Evolutionary conservation across 202 grass and related monocot genomes (phyloP).

Genomic region (Digitaria exilis): DNA sequence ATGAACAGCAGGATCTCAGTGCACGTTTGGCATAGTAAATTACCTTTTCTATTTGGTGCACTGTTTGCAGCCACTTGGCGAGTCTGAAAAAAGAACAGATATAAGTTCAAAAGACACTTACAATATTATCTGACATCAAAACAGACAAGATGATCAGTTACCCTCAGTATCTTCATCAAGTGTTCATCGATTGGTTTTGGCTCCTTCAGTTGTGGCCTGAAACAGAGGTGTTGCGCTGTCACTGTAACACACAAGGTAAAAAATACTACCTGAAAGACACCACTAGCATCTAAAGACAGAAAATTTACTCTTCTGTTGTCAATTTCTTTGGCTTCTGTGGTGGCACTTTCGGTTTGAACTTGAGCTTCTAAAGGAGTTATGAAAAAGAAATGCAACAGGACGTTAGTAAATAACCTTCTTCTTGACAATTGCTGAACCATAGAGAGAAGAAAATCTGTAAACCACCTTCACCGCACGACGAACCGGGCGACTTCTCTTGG

Average conservation of each 20-base stretch:
- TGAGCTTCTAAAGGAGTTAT: conserved; percentile 49
- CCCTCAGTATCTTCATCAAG: conserved; percentile 56
- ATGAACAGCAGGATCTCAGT: background rate
- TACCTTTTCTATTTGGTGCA: conserved; percentile 35
- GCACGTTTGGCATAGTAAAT: background rate
- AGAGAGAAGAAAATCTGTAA: background rate
- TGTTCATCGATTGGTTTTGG: conserved; percentile 50
- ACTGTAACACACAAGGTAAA: background rate
- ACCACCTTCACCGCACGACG: conserved; percentile 40
- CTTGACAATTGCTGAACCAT: background rate
- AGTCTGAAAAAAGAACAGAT: conserved; percentile 53
- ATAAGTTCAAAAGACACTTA: conserved; percentile 16
- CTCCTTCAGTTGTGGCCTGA: conserved; percentile 45
- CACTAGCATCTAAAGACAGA: background rate
- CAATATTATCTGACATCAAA: conserved; percentile 11
- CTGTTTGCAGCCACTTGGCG: conserved; percentile 29
- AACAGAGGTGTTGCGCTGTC: background rate
- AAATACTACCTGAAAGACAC: background rate
- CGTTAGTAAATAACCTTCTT: background rate
- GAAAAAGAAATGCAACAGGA: background rate
- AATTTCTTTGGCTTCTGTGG: conserved; percentile 41
- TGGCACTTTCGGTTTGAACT: conserved; percentile 63
- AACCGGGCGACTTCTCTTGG: conserved; percentile 23
- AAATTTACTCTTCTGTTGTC: conserved; percentile 16
- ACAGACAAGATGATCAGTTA: conserved; percentile 36